Base-by-base conservation (phyloP, 2,329 filamentous ascomycete genomes). In the Diaporthe batatas region DNA sequence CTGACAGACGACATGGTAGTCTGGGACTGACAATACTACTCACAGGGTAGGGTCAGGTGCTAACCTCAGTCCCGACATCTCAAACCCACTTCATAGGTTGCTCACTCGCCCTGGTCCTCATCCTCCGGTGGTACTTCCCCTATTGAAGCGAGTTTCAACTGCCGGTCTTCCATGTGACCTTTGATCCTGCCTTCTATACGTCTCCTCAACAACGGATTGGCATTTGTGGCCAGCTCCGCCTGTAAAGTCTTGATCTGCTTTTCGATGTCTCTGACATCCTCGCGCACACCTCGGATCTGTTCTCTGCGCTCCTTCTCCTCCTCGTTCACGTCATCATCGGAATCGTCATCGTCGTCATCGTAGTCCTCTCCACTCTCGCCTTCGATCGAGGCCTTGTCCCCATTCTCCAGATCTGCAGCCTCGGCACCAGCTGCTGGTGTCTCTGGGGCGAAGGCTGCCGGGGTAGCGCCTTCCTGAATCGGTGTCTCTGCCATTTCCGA, bases 301-400 rank as follows among this genome's bases (percentile, higher is more conserved):
- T 88, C 86, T 25, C 83, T 82, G 70, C 83, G 82, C 4, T 85
- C 85, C 54, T 85, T 83, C 73, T 87, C 83, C 65, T 90, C 88
- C 34, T 88, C 87, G 70, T 90, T 88, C 18, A 87, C 81, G 55
- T 88, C 87, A 3, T 88, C 86, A 44, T 87, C 86, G 53, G 87
- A 86, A 12, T 88, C 87, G 16, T 87, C 86, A 6, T 86, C 86
- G 2, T 88, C 87, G 7, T 86, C 86, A 34, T 87, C 85, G 16
- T 87, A 86, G 11, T 84, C 84, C 25, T 86, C 84, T 5, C 83
- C 81, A 36, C 73, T 74, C 11, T 83, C 84, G 1, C 84, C 85
- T 12, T 85, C 82, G 12, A 75, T 78, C 2, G 77, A 80, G 8
- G 80, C 79, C 0, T 82, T 84, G 16, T 85, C 84, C n/a, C 82